These are phyloP conservation scores for Pelargonium australe DNA, from an alignment of 441 rosid genomes.

Conservation along the genomic window DNA sequence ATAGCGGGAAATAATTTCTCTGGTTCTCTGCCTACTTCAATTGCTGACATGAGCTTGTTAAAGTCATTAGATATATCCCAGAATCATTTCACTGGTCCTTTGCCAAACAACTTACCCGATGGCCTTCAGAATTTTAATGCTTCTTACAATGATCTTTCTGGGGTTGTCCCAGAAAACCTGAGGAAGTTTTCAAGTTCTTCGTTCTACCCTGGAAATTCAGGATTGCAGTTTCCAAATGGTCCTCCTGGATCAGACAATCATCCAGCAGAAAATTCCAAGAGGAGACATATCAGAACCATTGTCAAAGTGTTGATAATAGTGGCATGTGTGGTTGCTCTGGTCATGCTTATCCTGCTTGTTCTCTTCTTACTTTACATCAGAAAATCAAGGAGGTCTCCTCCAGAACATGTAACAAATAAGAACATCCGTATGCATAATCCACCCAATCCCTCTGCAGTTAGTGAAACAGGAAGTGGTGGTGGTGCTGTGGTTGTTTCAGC, in stretches of 20 bases:
- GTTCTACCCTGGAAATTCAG: conserved; percentile 70
- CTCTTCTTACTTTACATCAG: conserved; percentile 57
- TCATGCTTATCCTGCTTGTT: conserved; percentile 72
- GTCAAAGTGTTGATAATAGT: conserved; percentile 64
- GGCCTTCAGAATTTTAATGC: conserved; percentile 63
- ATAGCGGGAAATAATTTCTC: conserved; percentile 78
- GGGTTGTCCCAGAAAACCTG: conserved; percentile 77
- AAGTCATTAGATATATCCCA: conserved; percentile 67
- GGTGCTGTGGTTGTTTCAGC: conserved; percentile 64
- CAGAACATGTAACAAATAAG: conserved; percentile 42
- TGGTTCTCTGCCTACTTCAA: conserved; percentile 76
- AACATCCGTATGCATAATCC: conserved; percentile 35
- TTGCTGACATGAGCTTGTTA: conserved; percentile 59
- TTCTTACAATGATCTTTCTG: conserved; percentile 81
- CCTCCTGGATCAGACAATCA: conserved; percentile 41
- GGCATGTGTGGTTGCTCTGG: conserved; percentile 60
- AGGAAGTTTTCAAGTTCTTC: conserved; percentile 67
- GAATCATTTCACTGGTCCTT: conserved; percentile 70
- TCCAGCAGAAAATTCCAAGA: conserved; percentile 39
- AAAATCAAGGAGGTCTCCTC: conserved; percentile 42
- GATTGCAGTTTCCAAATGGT: conserved; percentile 54
- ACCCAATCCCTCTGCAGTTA: conserved; percentile 44
- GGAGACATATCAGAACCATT: conserved; percentile 43
- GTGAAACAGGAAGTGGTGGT: conserved; percentile 51
- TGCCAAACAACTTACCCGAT: conserved; percentile 62